Evolutionary conservation across 1,139 yeast genomes (phyloP), one percentile per base, ranked within the genome.

Genomic region (Williopsis jadinii): DNA sequence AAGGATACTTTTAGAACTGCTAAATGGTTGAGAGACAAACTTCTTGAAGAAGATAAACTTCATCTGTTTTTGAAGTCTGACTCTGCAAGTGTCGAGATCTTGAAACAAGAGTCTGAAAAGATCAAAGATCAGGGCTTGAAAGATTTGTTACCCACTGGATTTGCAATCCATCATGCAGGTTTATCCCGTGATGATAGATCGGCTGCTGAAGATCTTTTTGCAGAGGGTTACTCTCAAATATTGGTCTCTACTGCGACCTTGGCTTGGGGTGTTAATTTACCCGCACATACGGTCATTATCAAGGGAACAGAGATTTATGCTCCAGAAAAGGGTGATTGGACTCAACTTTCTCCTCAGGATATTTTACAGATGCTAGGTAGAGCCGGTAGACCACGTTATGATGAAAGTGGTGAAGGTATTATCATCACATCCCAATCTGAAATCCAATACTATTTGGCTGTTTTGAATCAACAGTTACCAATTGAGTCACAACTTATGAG

Each of bases 241-340:
- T 68, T 92, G 40, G 95, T 90, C 1, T 87, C 95, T 0, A 92
- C 98, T 1, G 95, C 97, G 0, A 92, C 98, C 0, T 73, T 92
- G 49, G 97, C 98, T 0, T 92, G 97, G 98, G 98, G 98, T 71
- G 97, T 92, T 32, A 92, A 92, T 58, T 71, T 92, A 43, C 98
- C 98, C 1, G 97, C 97, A 0, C 97, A 92, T 53, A 87, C 97
- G 0, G 98, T 92, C 28, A 81, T 92, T 28, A 85, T 92, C 46
- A 90, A 92, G 56, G 98, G 97, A 0, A 92, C 98, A 0, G 95
- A 88, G 54, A 81, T 92, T 0, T 94, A 92, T 56, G 84, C 94
- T 3, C 97, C 99, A 0, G 94, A 84, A 52, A 76, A 76, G 48
- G 96, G 97, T 40, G 65, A 75, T 2, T 90, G 97, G 96, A 78